Conservation (phyloP, 169 alveolate genomes). For the Perkinsus marinus region DNA sequence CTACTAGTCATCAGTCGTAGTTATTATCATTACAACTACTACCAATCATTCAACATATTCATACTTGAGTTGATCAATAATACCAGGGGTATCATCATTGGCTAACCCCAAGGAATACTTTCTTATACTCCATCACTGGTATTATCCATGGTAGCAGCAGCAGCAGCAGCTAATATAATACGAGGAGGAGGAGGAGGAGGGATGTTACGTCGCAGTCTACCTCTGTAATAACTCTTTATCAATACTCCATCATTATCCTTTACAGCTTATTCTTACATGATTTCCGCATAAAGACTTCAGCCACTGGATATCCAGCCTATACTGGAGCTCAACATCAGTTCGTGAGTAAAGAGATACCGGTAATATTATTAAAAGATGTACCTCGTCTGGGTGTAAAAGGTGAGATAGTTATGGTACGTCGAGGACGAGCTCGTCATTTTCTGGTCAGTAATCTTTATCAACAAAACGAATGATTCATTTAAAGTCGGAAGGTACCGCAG, state of each 20-base stretch:
- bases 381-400: background rate
- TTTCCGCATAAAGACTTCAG: background rate
- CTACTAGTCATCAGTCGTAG: background rate
- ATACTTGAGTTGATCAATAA: too few species aligned
- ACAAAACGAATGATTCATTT: background rate
- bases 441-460: background rate
- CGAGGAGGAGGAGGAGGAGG: background rate
- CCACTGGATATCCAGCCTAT: background rate
- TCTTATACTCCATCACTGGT: background rate
- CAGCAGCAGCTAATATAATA: background rate
- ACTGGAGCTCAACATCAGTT: background rate
- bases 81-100: too few species aligned
- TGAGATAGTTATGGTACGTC: slow-evolving; percentile 1
- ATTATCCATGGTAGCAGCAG: background rate
- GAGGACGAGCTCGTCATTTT: background rate
- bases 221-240: background rate
- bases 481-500: background rate
- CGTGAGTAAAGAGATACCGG: slow-evolving; percentile 4
- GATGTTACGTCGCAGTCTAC: background rate
- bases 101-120: too few species aligned
- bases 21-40: background rate
- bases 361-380: background rate
- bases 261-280: background rate
- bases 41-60: too few species aligned
- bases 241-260: background rate